phyloP scores from a whole-genome alignment of 352 stramenopile genomes.

The Pythium guiyangense region DNA sequence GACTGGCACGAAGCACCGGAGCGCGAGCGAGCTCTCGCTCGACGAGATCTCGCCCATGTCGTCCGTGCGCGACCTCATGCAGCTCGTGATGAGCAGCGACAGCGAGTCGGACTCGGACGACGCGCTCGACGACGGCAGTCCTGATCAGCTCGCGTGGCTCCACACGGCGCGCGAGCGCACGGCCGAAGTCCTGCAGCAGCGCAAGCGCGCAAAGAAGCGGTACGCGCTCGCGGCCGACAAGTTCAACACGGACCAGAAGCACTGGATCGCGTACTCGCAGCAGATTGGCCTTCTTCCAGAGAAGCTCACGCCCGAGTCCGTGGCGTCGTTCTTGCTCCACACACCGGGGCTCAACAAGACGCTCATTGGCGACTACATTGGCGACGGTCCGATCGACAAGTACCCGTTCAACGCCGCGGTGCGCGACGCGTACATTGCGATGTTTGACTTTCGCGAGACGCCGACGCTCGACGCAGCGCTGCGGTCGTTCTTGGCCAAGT shows the following conservation, averaged over 20 bases:
- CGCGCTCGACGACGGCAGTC: slow-evolving; percentile 11
- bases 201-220: slow-evolving; percentile 90
- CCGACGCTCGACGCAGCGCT: slow-evolving; percentile 89
- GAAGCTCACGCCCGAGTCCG: slow-evolving; percentile 74
- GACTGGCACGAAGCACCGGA: neutral
- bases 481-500: slow-evolving; percentile 91
- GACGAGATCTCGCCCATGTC: slow-evolving; percentile 85
- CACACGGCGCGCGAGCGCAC: slow-evolving; percentile 83
- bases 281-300: slow-evolving; percentile 83
- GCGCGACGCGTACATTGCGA: slow-evolving; percentile 82
- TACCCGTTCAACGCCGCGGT: slow-evolving; percentile 94
- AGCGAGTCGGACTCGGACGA: slow-evolving; percentile 70
- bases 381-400: slow-evolving; percentile 92
- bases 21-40: slow-evolving; percentile 44
- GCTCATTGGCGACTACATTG: slow-evolving; percentile 95
- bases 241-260: slow-evolving; percentile 95
- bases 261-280: slow-evolving; percentile 89
- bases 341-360: slow-evolving; percentile 92
- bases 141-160: slow-evolving; percentile 69
- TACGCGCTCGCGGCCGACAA: slow-evolving; percentile 87
- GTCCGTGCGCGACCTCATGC: slow-evolving; percentile 79
- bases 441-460: slow-evolving; percentile 93
- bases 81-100: slow-evolving; percentile 78
- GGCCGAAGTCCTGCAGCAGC: slow-evolving; percentile 86
- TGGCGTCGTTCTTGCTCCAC: slow-evolving; percentile 93